Percentiles rank a stretch among this genome's conserved stretches.
Conservation (phyloP, 2,329 filamentous ascomycete species). For the Claviceps fusiformis region DNA sequence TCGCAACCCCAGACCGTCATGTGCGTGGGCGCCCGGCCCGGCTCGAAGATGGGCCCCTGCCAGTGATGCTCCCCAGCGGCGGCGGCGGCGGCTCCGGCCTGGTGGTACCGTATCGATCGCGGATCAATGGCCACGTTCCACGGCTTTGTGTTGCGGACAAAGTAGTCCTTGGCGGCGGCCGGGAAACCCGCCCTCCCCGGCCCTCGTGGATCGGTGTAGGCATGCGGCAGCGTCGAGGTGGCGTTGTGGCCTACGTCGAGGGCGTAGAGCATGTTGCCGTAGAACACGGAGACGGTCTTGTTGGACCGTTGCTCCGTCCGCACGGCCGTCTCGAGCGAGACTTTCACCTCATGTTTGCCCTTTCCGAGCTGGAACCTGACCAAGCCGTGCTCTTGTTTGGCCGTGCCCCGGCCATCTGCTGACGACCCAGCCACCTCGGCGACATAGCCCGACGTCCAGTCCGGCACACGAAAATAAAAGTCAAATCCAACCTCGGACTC, state of each 20-base stretch:
- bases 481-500: constrained; percentile 13
- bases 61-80: not conserved
- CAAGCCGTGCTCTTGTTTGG: constrained; percentile 11
- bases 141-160: constrained; percentile 17
- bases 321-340: constrained; percentile 9
- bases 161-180: constrained; percentile 17
- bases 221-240: constrained; percentile 12
- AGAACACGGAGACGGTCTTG: constrained; percentile 27
- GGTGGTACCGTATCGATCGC: constrained; percentile 12
- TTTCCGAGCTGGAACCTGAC: constrained; percentile 9
- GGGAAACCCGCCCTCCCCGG: constrained; percentile 9
- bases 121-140: constrained; percentile 19
- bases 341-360: constrained; percentile 10
- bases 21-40: constrained; percentile 18
- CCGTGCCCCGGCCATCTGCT: not conserved
- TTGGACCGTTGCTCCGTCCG: constrained; percentile 13
- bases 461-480: constrained; percentile 17
- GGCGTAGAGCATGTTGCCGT: constrained; percentile 29
- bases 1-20: constrained; percentile 24
- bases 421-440: not conserved
- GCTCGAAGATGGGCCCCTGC: constrained; percentile 14
- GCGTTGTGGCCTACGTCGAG: constrained; percentile 21
- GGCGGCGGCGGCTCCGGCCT: not conserved
- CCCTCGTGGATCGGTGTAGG: constrained; percentile 8
- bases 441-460: constrained; percentile 8